These are phyloP conservation scores for Pseudogymnoascus sp. DNA, from an alignment of 2,329 filamentous ascomycete species.

Conservation along the genomic window DNA sequence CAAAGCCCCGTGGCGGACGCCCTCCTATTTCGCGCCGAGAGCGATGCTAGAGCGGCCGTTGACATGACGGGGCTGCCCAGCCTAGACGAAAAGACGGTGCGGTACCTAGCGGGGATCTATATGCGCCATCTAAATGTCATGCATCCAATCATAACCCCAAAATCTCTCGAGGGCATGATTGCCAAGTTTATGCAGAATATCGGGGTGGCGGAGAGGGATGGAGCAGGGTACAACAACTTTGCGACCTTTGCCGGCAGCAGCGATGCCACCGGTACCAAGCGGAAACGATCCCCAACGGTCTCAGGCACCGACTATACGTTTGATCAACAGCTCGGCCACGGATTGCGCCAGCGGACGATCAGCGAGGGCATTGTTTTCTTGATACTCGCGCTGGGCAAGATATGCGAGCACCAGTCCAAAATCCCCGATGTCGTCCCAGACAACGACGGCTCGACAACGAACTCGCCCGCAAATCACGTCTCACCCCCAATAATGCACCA, in stretches of 20 bases:
- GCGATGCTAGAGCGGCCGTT: conserved; percentile 20
- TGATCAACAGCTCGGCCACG: conserved; percentile 32
- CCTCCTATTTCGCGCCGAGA: not conserved
- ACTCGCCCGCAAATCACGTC: not conserved
- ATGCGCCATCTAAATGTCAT: conserved; percentile 55
- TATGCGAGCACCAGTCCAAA: conserved; percentile 51
- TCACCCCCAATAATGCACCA: conserved; percentile 31
- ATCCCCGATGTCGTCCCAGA: conserved; percentile 50
- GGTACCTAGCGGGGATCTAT: conserved; percentile 47
- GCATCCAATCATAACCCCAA: conserved; percentile 53
- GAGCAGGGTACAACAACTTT: conserved; percentile 15
- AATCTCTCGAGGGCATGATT: conserved; percentile 37
- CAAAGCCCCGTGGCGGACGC: not conserved
- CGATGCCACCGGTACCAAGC: conserved; percentile 19
- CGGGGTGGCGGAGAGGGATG: conserved; percentile 11
- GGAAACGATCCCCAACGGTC: conserved; percentile 20
- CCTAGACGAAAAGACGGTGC: conserved; percentile 42
- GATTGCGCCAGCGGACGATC: conserved; percentile 56
- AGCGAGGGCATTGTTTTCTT: conserved; percentile 75
- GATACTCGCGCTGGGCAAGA: conserved; percentile 77
- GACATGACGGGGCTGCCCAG: conserved; percentile 43
- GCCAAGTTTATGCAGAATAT: conserved; percentile 24
- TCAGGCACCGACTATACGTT: conserved; percentile 18
- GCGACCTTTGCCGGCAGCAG: not conserved
- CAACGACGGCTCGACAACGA: not conserved